Conservation (phyloP, 345 rosid genomes). For the Gossypium arboreum region DNA sequence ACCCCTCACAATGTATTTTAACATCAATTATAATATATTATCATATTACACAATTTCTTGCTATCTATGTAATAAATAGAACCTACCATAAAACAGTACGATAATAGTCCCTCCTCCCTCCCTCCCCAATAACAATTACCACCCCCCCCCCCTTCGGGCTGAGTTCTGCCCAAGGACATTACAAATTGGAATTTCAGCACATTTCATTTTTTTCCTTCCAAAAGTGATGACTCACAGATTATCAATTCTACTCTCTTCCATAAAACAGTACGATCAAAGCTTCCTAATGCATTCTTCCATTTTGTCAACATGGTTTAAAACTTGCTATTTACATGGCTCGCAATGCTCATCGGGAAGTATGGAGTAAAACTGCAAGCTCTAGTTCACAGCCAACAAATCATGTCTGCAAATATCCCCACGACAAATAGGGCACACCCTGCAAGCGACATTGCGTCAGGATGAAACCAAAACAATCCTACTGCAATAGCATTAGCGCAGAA, state of each 20-base stretch:
- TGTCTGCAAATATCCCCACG: conserved; percentile 87
- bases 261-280: not conserved
- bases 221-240: not conserved
- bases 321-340: conserved; percentile 5
- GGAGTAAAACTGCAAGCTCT: not conserved
- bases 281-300: not conserved
- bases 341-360: conserved; percentile 3
- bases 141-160: not conserved
- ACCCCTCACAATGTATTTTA: too few species aligned
- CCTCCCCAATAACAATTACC: too few species aligned
- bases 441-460: conserved; percentile 11
- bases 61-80: too few species aligned
- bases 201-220: not conserved
- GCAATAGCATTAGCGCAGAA: not conserved
- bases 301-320: not conserved
- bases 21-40: too few species aligned
- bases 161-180: not conserved
- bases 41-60: too few species aligned
- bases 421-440: conserved; percentile 96
- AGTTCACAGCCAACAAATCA: conserved; percentile 39
- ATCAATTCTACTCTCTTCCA: too few species aligned
- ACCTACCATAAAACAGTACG: too few species aligned
- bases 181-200: not conserved
- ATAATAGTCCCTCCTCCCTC: too few species aligned
- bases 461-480: not conserved